Base-by-base conservation (phyloP, 441 rosid species). In the Croton setiger region DNA sequence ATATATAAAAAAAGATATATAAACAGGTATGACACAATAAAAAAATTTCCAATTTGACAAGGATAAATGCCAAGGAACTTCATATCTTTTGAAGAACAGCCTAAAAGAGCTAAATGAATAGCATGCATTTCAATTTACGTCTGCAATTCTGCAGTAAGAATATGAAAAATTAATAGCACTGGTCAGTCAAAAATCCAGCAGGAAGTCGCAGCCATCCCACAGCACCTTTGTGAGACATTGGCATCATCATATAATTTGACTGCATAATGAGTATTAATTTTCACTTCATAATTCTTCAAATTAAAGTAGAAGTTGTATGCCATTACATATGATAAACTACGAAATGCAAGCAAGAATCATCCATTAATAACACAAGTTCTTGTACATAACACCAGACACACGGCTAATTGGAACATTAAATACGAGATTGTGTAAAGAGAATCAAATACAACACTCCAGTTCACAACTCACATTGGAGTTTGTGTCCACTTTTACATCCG, bases 401-500 rank as follows among this genome's bases (percentile, higher is more conserved):
- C 15, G 43, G 2, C 36, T 3, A 8, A 12, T 33, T 1, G 23
- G 5, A 39, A 44, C 20, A 27, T 47, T 31, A 20, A 27, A n/a
- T 43, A 4, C 13, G 10, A 61, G 20, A n/a, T 27, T 0, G 31
- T 27, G 31, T 27, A 15, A 21, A 60, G 35, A 39, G 36, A 48
- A 55, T 51, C 55, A 58, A 49, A 10, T 20, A 11, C 23, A 61
- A 56, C 33, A 62, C 15, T 33, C 21, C 7, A 58, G 62, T 60
- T 45, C 13, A n/a, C 7, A 64, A 71, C 91, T 72, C 62, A 85
- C 87, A 60, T 87, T 87, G 61, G 86, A 83, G 60, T 68, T 81
- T 36, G 91, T 87, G 75, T 85, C 91, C 59, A 87, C 88, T 83
- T 87, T 87, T 14, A 87, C 74, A 79, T 87, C 88, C 27, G 88